These are phyloP conservation scores for Nakataea oryzae DNA, from an alignment of 2,329 filamentous ascomycete species.

Conservation along the genomic window DNA sequence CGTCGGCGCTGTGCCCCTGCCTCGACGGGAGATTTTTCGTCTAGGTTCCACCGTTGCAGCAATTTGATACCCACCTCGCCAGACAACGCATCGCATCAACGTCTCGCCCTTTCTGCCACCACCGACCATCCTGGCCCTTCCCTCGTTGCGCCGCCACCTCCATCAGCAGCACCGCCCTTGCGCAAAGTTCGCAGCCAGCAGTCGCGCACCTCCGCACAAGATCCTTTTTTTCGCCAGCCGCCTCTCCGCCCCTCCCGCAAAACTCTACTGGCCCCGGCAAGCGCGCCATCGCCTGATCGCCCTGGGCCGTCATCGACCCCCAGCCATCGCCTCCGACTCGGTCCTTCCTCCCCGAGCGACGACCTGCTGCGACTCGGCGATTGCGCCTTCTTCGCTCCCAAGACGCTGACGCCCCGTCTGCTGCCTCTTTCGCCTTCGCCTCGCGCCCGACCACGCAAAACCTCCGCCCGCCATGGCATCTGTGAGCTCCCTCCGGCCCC, in stretches of 20 bases:
- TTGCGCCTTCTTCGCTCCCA: background rate
- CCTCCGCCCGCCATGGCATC: conserved; percentile 7
- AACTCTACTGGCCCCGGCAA: background rate
- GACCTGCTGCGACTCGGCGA: background rate
- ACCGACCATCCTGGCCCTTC: background rate
- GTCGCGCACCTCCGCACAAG: background rate
- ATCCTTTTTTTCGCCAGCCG: background rate
- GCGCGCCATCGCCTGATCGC: background rate
- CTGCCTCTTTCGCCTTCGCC: background rate
- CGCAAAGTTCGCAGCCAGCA: background rate
- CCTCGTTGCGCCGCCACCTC: background rate
- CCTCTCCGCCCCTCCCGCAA: background rate
- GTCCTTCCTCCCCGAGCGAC: background rate
- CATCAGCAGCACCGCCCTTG: background rate
- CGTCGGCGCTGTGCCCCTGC: background rate
- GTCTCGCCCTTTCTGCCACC: conserved; percentile 4
- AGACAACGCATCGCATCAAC: background rate
- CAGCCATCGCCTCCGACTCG: background rate
- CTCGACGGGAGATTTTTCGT: background rate
- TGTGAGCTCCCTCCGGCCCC: conserved; percentile 4
- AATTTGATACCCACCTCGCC: background rate
- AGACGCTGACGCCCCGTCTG: background rate
- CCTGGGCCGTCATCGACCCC: background rate
- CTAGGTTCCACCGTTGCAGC: background rate
- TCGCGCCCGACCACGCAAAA: background rate